Base-by-base conservation (phyloP, 352 stramenopile species). In the Blastocystis sp. region DNA sequence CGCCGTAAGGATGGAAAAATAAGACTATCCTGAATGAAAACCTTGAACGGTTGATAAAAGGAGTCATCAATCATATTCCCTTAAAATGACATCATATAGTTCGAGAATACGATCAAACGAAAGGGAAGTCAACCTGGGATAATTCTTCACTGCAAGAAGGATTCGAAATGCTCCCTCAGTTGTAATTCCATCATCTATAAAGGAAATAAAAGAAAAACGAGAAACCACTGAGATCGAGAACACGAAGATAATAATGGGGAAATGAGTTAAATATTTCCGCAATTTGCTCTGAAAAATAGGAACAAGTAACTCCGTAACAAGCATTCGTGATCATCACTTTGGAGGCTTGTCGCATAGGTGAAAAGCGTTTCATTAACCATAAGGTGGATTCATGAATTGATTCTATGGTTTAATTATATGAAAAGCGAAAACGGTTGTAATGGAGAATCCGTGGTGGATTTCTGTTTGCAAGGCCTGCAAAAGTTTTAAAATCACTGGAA, bases 1-100 rank as follows among this genome's bases (percentile, higher is more conserved):
- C 70, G 33, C 53, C 70, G 44, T 13, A 81, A 51, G 6, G 70
- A 60, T 15, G 70, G 48, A 44, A 81, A 81, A 64, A 64, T 40
- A 19, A 51, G 59, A 33, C 70, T 81, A 40, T 81, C 70, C 22
- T 60, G 70, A 64, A 81, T 81, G 44, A 81, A 81, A n/a, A 81
- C 70, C 44, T 64, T 59, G 27, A 81, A 81, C 6, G 70, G 54
- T 30, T 53, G 19, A 30, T 64, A 64, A 54, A 81, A 81, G 13
- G 42, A 35, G 24, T 81, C 70, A 17, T 64, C 70, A 54, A 81
- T 81, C 70, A 27, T 13, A 42, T 81, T 81, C 0, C 48, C 70
- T 78, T 30, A 5, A 17, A 7, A 22, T 56, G 22, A 56, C 57
- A 6, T 0, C 5, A 53, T 33, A 33, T 13, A 22, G 6, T 11